Evolutionary conservation across 2,329 filamentous ascomycete genomes (phyloP), one percentile per base, ranked within the genome.

Genomic region (Helotiales sp.): DNA sequence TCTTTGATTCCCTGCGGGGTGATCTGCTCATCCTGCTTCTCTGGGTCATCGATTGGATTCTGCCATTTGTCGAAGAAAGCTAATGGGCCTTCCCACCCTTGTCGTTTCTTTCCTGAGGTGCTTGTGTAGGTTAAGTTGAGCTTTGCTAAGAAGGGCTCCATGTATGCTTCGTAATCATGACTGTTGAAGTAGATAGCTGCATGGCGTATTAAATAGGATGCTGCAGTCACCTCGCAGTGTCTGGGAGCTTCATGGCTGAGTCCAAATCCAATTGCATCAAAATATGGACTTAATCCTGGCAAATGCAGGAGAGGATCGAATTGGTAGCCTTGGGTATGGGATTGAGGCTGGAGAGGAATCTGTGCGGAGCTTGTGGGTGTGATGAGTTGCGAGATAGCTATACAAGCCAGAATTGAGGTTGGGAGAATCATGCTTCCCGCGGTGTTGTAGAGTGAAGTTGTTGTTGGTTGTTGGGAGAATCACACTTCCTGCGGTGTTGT

Each of bases 141-240:
- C 78, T 91, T 91, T 61, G 80, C 76, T 17, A 87, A 72, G 57
- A 87, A 86, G 0, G 86, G 85, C 72, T 85, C 81, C 24, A 88
- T 85, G 71, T 87, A 87, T 45, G 81, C 79, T 69, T 87, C 84
- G 58, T 83, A 87, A 72, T 88, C 86, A 66, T 83, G 85, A 72
- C 87, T 85, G 69, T 88, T 88, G 70, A 84, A 84, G 71, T 87
- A 87, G 64, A 88, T 87, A 40, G 86, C 85, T 0, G 85, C 85
- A 70, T 88, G 86, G n/a, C 86, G 85, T 17, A 84, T 81, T 0
- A 88, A 79, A 74, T 87, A 88, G 2, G 85, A 84, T 0, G 85
- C 85, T 30, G 82, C 81, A 0, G 80, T 82, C 1, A 83, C 78
- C 0, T 80, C 81, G 75, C 86, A 88, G 10, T 84, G 82, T 64